Base-by-base conservation (phyloP, 768 basidiomycete genomes). In the Daedalea quercina region DNA sequence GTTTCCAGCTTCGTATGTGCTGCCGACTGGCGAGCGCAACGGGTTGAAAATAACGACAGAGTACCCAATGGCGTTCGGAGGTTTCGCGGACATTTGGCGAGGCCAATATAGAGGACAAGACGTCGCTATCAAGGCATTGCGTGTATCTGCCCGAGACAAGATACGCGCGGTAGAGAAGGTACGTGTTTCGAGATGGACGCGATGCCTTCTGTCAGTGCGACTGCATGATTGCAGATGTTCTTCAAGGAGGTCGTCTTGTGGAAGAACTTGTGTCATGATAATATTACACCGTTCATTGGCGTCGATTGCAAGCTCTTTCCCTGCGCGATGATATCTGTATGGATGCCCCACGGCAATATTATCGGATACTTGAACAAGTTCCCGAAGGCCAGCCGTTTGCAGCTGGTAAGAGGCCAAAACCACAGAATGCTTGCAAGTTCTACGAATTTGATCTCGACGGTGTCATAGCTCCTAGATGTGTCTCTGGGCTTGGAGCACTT, bases 261-360 rank as follows among this genome's bases (percentile, higher is more conserved):
- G 54, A 54, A 54, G 23, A 35, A 35, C 22, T 24, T 54, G 3
- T 8, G 19, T 6, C 53, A 50, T 43, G 19, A 33, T 17, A 54
- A 54, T n/a, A 25, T 54, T 15, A 37, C 43, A 9, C 40, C 34
- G 3, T 54, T 54, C 33, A 20, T 50, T 4, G 47, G 53, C 20
- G 48, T 54, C 8, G 22, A 52, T 37, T 35, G 9, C 17, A 41
- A 54, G 12, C 19, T 54, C 13, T 57, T 50, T 13, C 47, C 34
- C 17, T 40, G 54, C 9, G 40, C 31, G 3, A 35, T 57, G 40
- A 47, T 57, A 12, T 57, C 40, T 2, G 34, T 15, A 23, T 57
- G 55, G 55, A 57, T 57, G 55, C 43, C 31, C 9, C 23, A 57
- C 44, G 55, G 55, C 2, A 54, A 46, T 20, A 25, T 57, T 33